Evolutionary conservation across 2,329 filamentous ascomycete genomes (phyloP), one percentile per base, ranked within the genome.

Genomic region (Ceratocystiopsis minuta): DNA sequence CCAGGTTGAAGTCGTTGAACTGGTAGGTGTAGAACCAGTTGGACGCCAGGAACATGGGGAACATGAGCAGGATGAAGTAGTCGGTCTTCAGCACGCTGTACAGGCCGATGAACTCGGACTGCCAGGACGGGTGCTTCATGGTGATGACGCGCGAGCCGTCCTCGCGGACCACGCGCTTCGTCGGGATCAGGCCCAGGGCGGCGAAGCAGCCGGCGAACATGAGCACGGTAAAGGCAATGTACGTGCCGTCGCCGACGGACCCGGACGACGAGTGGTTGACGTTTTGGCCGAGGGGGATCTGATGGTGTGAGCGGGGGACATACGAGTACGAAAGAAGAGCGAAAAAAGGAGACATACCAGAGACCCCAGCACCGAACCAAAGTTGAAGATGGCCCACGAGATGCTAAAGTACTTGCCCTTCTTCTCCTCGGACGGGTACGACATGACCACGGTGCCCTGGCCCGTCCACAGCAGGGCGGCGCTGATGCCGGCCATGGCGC

Each of bases 381-480:
- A 35, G 35, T 41, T 41, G 16, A n/a, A 17, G 17, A 42, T 38
- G 32, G 28, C 15, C 16, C 14, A 33, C 20, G 17, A 42, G 10
- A 17, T 34, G 17, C 81, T 81, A 57, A 16, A 24, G 14, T 37
- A 34, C 24, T 40, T n/a, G 17, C 16, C 24, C 42, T 37, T 41
- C 32, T 38, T 20, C 15, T 4, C 15, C 41, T 43, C 41, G 39
- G 41, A 66, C 1, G 86, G 85, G 57, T 94, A 94, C 34, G 81
- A 77, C 73, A 93, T 88, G 78, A 88, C 87, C 54, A 87, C 82
- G 43, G 80, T 77, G 45, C 83, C 82, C 60, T 88, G 82, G 1
- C 80, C 82, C 32, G 78, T 78, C 82, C 82, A 90, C 31, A 90
- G 66, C 34, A 88, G 66, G 55, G 79, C 82, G 37, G 83, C 82